A percentile compares a stretch with the other conserved stretches of the same genome.
Conservation (phyloP, 1,284 basidiomycete genomes). For the Irpex sp. region DNA sequence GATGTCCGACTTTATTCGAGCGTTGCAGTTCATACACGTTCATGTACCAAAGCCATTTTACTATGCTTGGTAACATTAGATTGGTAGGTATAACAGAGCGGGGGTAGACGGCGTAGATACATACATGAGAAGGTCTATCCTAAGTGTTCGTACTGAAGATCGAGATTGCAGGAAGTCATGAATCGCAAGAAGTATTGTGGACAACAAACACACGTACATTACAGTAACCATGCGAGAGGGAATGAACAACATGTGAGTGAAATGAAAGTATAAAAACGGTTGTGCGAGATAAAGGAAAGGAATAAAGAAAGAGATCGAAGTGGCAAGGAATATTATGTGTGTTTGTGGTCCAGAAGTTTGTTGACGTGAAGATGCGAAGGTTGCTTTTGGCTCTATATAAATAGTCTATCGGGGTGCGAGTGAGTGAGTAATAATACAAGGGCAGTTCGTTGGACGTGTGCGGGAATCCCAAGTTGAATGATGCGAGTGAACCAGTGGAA, state of each 20-base stretch:
- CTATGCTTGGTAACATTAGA: not conserved
- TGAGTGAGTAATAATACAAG: not conserved
- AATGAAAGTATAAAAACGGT: not conserved
- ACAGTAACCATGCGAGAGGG: not conserved
- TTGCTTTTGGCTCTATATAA: not conserved
- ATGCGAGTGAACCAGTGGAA: not conserved
- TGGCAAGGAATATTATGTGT: not conserved
- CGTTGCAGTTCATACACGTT: not conserved
- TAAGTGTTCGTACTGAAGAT: not conserved
- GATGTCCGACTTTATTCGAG: not conserved
- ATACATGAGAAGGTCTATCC: not conserved
- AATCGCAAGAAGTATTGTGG: not conserved
- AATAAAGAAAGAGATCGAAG: not conserved
- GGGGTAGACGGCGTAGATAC: not conserved
- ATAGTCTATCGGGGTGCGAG: not conserved
- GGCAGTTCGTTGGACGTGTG: not conserved
- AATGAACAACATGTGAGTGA: not conserved
- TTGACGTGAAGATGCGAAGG: not conserved
- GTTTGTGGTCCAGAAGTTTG: not conserved
- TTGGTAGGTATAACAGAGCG: not conserved
- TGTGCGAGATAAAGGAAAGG: not conserved
- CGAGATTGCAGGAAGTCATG: not conserved
- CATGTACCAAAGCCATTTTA: not conserved
- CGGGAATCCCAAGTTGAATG: not conserved
- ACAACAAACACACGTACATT: not conserved